Base-by-base conservation (phyloP, 129 eudicot species). In the Chrysanthemum lavandulifolium region DNA sequence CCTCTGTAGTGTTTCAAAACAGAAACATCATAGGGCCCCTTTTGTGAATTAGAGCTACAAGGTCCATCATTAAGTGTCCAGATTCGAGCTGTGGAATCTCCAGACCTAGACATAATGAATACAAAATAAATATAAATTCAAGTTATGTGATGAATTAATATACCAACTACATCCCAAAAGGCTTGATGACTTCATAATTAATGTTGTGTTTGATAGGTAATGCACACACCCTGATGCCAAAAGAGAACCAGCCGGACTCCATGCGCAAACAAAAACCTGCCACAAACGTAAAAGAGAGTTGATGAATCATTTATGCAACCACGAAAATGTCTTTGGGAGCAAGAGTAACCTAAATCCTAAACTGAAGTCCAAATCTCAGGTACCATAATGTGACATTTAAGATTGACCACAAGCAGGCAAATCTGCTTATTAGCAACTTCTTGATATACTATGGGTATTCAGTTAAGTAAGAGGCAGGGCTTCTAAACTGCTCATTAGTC, bases 191-290 rank as follows among this genome's bases (percentile, higher is more conserved):
- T 62, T 40, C 56, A 51, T 6, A 40, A 10, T 18, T 54, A 68
- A 43, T 51, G 31, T 16, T 36, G 21, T 54, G 31, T 3, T 43
- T 43, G 40, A 36, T 52, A 61, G 79, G 48, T 16, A 75, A 73
- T 62, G 48, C 19, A 80, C 96, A 19, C 29, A 92, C 96, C 96
- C 98, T 45, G 98, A 87, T 69, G 98, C 98, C 75, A 92, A 90
- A 69, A 92, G 92, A 48, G 96, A 87, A 48, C 92, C 98, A n/a
- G 83, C 67, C 50, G 98, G 96, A 80, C 92, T 89, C 98, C 98
- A 92, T 7, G 98, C 92, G 64, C 98, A 92, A 18, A 88, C 96
- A 79, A 88, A 92, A 82, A 92, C 98, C 98, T 92, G 88, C 25
- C 56, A 79, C 53, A 18, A 72, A 60, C 48, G 53, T 64, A 12